Base-by-base conservation (phyloP, 768 basidiomycete species). In the Suillus tomentosus region DNA sequence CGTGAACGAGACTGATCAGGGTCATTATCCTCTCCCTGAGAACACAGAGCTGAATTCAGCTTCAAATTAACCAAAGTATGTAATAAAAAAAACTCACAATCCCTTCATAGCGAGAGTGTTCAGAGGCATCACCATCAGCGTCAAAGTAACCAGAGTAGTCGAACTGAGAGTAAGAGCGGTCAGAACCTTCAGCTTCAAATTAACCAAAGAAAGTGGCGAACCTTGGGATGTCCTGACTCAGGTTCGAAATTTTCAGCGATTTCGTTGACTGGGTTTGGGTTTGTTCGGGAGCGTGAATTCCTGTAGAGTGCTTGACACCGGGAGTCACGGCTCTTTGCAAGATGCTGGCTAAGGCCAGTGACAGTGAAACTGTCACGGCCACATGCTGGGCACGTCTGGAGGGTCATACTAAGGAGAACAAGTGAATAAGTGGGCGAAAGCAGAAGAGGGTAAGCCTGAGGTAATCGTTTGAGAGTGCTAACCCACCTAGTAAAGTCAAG, bases 331-430 rank as follows among this genome's bases (percentile, higher is more conserved):
- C 50, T 62, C 42, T 62, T 50, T 37, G 62, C 31, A 4, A 62
- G 62, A 42, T 62, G 62, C 22, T 55, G 53, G 34, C 47, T 54
- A 11, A 36, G 42, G 51, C 62, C 62, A 17, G 62, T 51, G 34
- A 62, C 48, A 19, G 62, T 34, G 42, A 62, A 62, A n/a, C 22
- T 57, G 9, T 39, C 5, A 24, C n/a, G 5, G 51, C 62, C 37
- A 13, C 62, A 50, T 37, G 48, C 48, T 50, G 22, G 48, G 24
- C 48, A 50, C 5, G 3, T 24, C 48, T 50, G 48, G 22, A 50
- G 48, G 48, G 0, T 50, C 48, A 50, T 50, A 50, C 48, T 50
- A 24, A 50, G 7, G 22, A 50, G 7, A 50, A 50, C 2, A 0
- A 50, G 48, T 50, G 24, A 50, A 50, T 27, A 50, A 50, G 48